Evolutionary conservation across 2,329 filamentous ascomycete genomes (phyloP).

Genomic region (Graphilbum sp.): DNA sequence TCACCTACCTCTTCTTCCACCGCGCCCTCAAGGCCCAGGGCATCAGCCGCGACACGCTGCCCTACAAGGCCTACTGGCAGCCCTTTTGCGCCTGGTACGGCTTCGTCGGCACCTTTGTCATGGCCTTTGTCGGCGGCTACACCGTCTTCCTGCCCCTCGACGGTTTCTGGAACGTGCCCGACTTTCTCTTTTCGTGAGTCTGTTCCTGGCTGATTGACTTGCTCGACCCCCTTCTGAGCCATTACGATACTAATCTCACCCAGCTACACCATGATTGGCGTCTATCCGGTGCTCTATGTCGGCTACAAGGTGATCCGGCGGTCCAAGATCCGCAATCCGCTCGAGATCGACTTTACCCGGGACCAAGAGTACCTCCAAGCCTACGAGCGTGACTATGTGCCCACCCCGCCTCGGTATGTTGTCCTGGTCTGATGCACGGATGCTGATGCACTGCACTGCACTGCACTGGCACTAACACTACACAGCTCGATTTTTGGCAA

Average conservation of each 20-base stretch:
- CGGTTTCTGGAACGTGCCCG: constrained; percentile 15
- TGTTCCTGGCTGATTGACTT: background rate
- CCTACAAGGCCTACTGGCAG: constrained; percentile 31
- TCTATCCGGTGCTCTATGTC: constrained; percentile 33
- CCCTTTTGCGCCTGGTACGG: constrained; percentile 35
- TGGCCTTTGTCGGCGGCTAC: constrained; percentile 40
- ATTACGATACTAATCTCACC: background rate
- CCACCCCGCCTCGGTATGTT: constrained; percentile 2
- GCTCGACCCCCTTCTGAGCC: background rate
- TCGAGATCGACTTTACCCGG: constrained; percentile 41
- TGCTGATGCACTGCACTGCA: no score
- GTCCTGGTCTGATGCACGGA: no score
- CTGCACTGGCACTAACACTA: no score
- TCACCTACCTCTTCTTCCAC: constrained; percentile 30
- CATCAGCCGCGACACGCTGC: constrained; percentile 21
- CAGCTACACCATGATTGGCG: constrained; percentile 16
- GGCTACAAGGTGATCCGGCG: constrained; percentile 50
- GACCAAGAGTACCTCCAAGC: constrained; percentile 43
- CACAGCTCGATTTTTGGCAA: no score
- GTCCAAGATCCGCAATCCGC: constrained; percentile 37
- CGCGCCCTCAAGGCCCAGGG: constrained; percentile 13
- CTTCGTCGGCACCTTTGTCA: constrained; percentile 27
- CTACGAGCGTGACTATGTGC: constrained; percentile 19
- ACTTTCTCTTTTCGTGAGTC: constrained; percentile 16
- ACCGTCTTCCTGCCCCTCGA: constrained; percentile 22